phyloP scores from a whole-genome alignment of 148 eudicot genomes.

The Spergularia bocconei region DNA sequence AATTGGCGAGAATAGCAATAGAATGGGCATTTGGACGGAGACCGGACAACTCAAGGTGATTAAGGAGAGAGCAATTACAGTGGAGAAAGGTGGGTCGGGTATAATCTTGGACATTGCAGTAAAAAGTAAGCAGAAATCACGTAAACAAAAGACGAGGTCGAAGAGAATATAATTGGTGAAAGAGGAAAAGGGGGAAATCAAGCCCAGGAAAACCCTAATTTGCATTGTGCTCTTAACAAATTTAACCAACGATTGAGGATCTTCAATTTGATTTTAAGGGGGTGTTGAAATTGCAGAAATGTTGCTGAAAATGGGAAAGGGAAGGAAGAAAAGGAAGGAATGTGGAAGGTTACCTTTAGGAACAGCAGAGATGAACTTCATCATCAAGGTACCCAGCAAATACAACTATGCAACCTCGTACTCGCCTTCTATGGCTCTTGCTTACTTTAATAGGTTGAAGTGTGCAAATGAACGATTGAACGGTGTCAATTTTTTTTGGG shows the following conservation, averaged over 20 bases:
- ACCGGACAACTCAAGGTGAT: background rate
- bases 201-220: background rate
- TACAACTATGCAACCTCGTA: too few relatives aligned
- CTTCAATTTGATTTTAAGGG: background rate
- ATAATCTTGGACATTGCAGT: background rate
- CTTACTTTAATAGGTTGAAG: too few relatives aligned
- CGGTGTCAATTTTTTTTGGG: too few relatives aligned
- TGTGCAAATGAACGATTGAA: too few relatives aligned
- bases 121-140: background rate
- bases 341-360: too few relatives aligned
- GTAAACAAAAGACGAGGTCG: background rate
- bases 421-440: too few relatives aligned
- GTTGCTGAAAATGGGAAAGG: too few relatives aligned
- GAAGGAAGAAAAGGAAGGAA: too few relatives aligned
- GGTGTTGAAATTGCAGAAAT: background rate
- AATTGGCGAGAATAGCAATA: constrained; percentile 2
- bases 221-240: background rate
- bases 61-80: background rate
- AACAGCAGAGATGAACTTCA: too few relatives aligned
- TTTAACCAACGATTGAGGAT: background rate
- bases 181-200: background rate
- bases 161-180: background rate
- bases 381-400: too few relatives aligned
- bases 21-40: background rate
- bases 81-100: background rate